Base-by-base conservation (phyloP, 1,284 basidiomycete genomes). In the Farysia itapuensis region DNA sequence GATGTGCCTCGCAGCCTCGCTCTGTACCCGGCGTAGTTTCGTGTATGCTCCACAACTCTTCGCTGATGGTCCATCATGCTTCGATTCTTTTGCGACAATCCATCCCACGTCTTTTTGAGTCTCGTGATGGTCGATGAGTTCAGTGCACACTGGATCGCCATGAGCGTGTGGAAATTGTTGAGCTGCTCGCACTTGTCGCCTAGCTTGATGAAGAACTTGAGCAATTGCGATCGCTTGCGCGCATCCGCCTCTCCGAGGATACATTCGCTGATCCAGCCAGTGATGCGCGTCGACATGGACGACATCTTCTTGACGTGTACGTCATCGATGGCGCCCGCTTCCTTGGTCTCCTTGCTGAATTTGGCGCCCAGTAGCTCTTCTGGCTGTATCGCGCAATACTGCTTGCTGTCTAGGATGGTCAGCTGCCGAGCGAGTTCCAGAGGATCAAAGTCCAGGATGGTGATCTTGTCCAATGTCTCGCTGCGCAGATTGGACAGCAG, bases 21-120 rank as follows among this genome's bases (percentile, higher is more conserved):
- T 41, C 94, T 88, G 77, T 99, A 99, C 69, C 90, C 87, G 53
- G 89, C 86, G 70, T 94, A 96, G 77, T 95, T 95, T 45, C 90
- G 84, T 38, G 87, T 83, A 73, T 90, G 88, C 70, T 96, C 92
- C 12, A 93, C 89, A 9, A 95, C 81, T 52, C 85, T 85, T 51
- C 91, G 84, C 46, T 97, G 81, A 1, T 83, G 79, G 49, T 96
- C 92, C 43, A 96, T 81, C 60, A 88, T 84, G 13, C 82, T 64
- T 59, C 85, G 85, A 77, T 89, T 88, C 80, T 97, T 97, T 70
- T 88, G 84, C 2, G 88, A 82, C 31, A 98, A 80, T 22, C 86
- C 87, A 85, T 93, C 74, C 54, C 72, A 77, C 4, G 79, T 80
- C 59, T 73, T 75, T 30, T 74, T 76, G 21, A 72, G 60, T 7